Conservation (phyloP, 306 rosid species). For the Heteromeles arbutifolia region DNA sequence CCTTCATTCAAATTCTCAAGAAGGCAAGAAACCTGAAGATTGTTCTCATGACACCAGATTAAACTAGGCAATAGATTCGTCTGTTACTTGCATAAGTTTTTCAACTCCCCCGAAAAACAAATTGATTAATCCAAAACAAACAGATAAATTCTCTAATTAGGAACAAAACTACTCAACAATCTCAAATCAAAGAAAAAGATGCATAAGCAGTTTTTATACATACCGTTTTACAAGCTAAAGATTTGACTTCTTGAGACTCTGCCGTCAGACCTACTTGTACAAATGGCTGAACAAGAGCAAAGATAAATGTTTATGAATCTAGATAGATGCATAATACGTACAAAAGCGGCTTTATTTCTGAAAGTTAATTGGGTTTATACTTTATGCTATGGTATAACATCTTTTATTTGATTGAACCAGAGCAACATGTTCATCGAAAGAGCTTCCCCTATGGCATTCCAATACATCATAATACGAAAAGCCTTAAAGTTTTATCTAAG, state of each 20-base stretch:
- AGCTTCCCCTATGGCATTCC: neutral
- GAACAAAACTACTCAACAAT: neutral
- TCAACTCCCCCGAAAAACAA: neutral
- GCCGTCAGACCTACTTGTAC: slow-evolving; percentile 81
- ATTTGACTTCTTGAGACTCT: slow-evolving; percentile 70
- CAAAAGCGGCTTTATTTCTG: neutral
- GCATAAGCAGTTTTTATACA: slow-evolving; percentile 6
- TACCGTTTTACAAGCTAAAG: slow-evolving; percentile 84
- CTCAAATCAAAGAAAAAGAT: neutral
- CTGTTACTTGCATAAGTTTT: neutral
- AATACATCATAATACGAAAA: neutral
- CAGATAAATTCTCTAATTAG: neutral
- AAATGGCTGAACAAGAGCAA: slow-evolving; percentile 50
- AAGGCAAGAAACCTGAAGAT: slow-evolving; percentile 61
- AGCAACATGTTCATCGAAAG: neutral
- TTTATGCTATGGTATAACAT: neutral
- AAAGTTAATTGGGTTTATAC: neutral
- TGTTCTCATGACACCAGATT: slow-evolving; percentile 8
- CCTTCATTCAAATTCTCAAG: slow-evolving; percentile 44
- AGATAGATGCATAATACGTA: neutral
- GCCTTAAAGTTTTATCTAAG: neutral
- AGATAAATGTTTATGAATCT: neutral
- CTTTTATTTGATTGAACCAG: neutral
- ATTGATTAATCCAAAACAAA: neutral
- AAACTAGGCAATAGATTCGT: neutral